Evolutionary conservation across 208 protist species (phyloP), one percentile per base, ranked within the genome.

Genomic region (Trypanosoma platydactyli): DNA sequence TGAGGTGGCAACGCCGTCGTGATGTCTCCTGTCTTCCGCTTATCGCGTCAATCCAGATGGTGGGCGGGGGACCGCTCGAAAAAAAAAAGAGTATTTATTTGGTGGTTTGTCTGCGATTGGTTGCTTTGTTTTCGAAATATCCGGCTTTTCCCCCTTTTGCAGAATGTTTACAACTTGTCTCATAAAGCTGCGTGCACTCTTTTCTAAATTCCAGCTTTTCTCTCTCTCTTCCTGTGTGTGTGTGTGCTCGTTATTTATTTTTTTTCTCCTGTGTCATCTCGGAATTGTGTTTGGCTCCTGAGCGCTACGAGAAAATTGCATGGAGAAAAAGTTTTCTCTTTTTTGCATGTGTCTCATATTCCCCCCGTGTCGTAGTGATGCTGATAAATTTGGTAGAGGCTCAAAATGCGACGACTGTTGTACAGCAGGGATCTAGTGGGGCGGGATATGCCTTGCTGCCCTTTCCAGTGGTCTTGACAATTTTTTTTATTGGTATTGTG

Each of bases 371-470:
- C 9, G 33, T 9, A 38, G 33, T 38, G 33, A 11, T 38, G 33
- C 33, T 38, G 33, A 38, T 9, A n/a, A n/a, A n/a, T n/a, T n/a
- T n/a, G n/a, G n/a, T n/a, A n/a, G n/a, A n/a, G n/a, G n/a, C n/a
- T n/a, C n/a, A n/a, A n/a, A 29, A 57, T 29, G 33, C 46, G 5
- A 46, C 20, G 11, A 42, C 12, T 48, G 15, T 45, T 27, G 25
- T 16, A 38, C 13, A 20, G 40, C 0, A 41, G 18, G 64, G 57
- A 6, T 20, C 20, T 6, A 27, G 48, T 27, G 16, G 18, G 11
- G 63, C 46, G 16, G 81, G 80, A 52, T 86, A 83, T 68, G 71
- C 64, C 11, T 55, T 62, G 5, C 85, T 71, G 81, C 83, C 84
- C 0, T 59, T 81, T 58, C 77, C 72, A 60, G 38, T 71, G 0